These are phyloP conservation scores for Xylaria flabelliformis DNA, from an alignment of 495 filamentous ascomycete genomes.

Conservation along the genomic window DNA sequence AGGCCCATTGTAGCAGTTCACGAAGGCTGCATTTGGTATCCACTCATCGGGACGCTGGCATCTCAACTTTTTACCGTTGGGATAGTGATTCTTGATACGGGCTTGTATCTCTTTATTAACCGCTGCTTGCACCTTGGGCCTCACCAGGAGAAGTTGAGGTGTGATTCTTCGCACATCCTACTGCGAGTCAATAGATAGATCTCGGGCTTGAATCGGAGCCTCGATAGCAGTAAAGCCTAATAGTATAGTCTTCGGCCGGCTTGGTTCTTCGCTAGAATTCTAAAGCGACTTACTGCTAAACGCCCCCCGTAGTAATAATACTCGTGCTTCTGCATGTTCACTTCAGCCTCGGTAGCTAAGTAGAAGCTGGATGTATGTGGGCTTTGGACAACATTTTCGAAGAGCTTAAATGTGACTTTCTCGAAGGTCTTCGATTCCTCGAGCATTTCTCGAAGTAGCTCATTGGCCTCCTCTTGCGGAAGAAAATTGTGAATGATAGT, in stretches of 20 bases:
- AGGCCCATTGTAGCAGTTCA: constrained; percentile 88
- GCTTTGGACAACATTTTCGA: constrained; percentile 80
- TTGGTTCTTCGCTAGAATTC: neutral
- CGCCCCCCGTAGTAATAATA: constrained; percentile 84
- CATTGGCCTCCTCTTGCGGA: constrained; percentile 69
- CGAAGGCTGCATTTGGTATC: constrained; percentile 87
- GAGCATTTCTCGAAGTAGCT: constrained; percentile 76
- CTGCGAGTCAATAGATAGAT: neutral
- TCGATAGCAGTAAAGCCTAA: neutral
- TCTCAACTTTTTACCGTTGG: constrained; percentile 70
- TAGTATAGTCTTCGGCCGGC: neutral
- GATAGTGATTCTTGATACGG: constrained; percentile 67
- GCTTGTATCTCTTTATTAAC: constrained; percentile 77
- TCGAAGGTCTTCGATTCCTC: constrained; percentile 77
- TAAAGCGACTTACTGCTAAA: constrained; percentile 54
- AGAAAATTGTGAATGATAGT: constrained; percentile 93
- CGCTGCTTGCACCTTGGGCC: constrained; percentile 66
- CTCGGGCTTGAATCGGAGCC: neutral
- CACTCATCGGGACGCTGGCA: constrained; percentile 76
- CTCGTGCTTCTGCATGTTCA: constrained; percentile 69
- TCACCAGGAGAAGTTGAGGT: constrained; percentile 71
- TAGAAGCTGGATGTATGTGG: constrained; percentile 85
- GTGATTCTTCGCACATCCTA: constrained; percentile 77
- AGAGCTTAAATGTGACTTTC: constrained; percentile 78
- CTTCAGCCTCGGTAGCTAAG: constrained; percentile 70